Percentiles rank a stretch among this genome's conserved stretches.
phyloP scores from a whole-genome alignment of 306 rosid species.

The Trifolium subterraneum region DNA sequence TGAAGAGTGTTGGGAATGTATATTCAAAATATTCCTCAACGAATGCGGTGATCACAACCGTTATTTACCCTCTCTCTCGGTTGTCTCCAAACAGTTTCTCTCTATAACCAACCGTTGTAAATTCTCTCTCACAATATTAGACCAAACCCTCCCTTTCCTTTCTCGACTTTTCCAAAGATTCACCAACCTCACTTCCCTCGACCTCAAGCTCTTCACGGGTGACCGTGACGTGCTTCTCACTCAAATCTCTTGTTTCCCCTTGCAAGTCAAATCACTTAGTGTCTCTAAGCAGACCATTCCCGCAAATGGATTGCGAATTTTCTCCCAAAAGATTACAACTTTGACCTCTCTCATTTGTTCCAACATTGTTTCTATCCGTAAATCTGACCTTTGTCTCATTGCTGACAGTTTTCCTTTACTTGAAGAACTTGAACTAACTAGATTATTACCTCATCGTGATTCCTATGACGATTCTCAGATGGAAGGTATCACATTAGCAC shows the following conservation, averaged over 20 bases:
- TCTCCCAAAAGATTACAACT: constrained; percentile 17
- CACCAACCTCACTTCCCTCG: background rate
- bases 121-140: constrained; percentile 41
- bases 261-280: constrained; percentile 48
- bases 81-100: constrained; percentile 61
- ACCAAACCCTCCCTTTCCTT: constrained; percentile 36
- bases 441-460: too few species aligned
- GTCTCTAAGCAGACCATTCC: constrained; percentile 35
- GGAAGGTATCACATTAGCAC: too few species aligned
- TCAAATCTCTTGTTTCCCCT: constrained; percentile 44
- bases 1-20: constrained; percentile 38
- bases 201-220: background rate
- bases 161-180: constrained; percentile 43
- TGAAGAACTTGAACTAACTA: too few species aligned
- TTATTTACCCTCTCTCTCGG: constrained; percentile 49
- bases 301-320: constrained; percentile 36
- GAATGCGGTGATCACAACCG: background rate
- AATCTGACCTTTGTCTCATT: too few species aligned
- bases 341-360: too few species aligned
- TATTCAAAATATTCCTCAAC: constrained; percentile 15
- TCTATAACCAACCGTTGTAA: constrained; percentile 51
- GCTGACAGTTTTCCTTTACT: too few species aligned
- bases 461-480: too few species aligned
- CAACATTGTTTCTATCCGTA: too few species aligned
- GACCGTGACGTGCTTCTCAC: constrained; percentile 40